Evolutionary conservation across 352 stramenopile species (phyloP).

Genomic region (Globisporangium polare): DNA sequence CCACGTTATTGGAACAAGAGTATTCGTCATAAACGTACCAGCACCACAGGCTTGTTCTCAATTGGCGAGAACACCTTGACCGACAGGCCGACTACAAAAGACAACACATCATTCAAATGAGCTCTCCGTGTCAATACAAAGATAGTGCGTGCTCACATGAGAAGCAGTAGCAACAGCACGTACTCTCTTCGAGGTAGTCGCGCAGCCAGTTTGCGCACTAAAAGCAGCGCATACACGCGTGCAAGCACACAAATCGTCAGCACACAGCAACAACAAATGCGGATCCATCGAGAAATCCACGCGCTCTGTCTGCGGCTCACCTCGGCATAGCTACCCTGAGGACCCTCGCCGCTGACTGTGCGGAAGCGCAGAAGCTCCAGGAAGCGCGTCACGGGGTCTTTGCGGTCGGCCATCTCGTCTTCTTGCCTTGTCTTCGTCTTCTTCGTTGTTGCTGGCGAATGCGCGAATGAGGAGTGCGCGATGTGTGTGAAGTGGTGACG

Average conservation of each 20-base stretch:
- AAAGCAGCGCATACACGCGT: neutral
- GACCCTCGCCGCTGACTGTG: constrained; percentile 70
- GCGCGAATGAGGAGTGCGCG: too few relatives aligned
- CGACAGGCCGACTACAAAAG: constrained; percentile 29
- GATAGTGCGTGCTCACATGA: neutral
- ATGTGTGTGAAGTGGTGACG: too few relatives aligned
- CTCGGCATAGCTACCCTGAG: constrained; percentile 58
- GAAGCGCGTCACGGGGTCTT: constrained; percentile 48
- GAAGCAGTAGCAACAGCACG: neutral
- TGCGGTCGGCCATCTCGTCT: constrained; percentile 18
- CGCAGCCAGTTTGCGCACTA: constrained; percentile 60
- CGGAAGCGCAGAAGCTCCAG: constrained; percentile 73
- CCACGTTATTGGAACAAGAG: neutral
- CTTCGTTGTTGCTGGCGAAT: too few relatives aligned
- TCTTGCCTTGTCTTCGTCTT: neutral
- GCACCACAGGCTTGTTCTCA: constrained; percentile 84
- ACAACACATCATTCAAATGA: neutral
- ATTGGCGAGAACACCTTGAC: constrained; percentile 53
- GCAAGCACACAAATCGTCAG: constrained; percentile 2
- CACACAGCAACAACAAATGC: neutral
- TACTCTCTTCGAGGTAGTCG: constrained; percentile 46
- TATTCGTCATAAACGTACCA: constrained; percentile 36
- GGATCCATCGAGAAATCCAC: neutral
- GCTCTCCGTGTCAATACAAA: neutral
- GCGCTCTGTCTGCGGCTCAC: constrained; percentile 12